A percentile compares a stretch with the other conserved stretches of the same genome.
These are phyloP conservation scores for Malbranchea cinnamomea DNA, from an alignment of 2,329 filamentous ascomycete species.

Conservation along the genomic window DNA sequence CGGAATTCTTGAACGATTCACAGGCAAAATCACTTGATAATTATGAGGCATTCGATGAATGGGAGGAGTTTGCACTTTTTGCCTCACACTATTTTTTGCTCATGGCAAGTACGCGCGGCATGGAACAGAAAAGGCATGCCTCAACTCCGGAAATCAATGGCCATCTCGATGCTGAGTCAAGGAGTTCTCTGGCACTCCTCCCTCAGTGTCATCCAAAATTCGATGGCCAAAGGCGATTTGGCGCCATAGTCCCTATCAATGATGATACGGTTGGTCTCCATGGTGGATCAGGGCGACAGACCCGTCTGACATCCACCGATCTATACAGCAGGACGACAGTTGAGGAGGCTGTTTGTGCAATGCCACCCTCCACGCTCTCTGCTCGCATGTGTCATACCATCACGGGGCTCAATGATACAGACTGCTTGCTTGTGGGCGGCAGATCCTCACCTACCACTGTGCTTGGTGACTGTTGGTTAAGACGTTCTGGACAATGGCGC, in stretches of 20 bases:
- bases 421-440: conserved; percentile 58
- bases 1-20: conserved; percentile 45
- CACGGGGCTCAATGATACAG: conserved; percentile 45
- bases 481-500: conserved; percentile 48
- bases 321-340: conserved; percentile 33
- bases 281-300: conserved; percentile 31
- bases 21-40: conserved; percentile 50
- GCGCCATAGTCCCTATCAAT: conserved; percentile 34
- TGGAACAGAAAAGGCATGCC: too few species aligned
- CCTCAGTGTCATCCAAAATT: conserved; percentile 18
- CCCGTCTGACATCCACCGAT: conserved; percentile 33
- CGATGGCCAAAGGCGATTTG: conserved; percentile 44
- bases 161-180: conserved; percentile 8
- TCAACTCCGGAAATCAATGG: neutral
- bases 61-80: conserved; percentile 86
- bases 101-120: conserved; percentile 42
- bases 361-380: conserved; percentile 24
- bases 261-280: conserved; percentile 21
- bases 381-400: conserved; percentile 60
- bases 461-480: conserved; percentile 62
- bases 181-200: conserved; percentile 9
- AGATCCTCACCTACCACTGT: conserved; percentile 58
- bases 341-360: conserved; percentile 30
- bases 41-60: conserved; percentile 82
- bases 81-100: conserved; percentile 72